A percentile compares a stretch with the other conserved stretches of the same genome.
phyloP scores from a whole-genome alignment of 2,329 filamentous ascomycete genomes.

The Fusarium longipes region DNA sequence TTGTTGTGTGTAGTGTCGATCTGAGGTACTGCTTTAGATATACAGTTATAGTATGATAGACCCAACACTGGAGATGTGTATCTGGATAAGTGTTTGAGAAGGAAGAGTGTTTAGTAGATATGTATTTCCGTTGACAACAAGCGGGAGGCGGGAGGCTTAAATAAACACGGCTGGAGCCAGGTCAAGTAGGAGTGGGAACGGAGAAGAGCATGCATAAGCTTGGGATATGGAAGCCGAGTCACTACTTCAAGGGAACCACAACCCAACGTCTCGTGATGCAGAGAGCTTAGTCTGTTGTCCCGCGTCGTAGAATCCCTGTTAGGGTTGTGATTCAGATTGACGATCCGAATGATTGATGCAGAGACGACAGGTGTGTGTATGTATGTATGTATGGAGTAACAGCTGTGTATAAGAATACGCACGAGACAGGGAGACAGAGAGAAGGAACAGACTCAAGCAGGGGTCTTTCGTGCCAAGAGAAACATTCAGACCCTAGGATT shows the following conservation, averaged over 20 bases:
- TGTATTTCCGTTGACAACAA: not conserved
- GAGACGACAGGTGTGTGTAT: not conserved
- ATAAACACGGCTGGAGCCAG: slow-evolving; percentile 7
- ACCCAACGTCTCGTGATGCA: slow-evolving; percentile 28
- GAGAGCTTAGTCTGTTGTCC: slow-evolving; percentile 26
- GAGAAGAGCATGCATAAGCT: not conserved
- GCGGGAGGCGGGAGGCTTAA: slow-evolving; percentile 19
- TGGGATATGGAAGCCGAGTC: not conserved
- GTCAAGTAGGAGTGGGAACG: not conserved
- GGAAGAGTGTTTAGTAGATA: not conserved
- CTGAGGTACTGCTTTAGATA: not conserved
- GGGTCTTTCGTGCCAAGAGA: slow-evolving; percentile 11
- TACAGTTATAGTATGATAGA: not conserved
- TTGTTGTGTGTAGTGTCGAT: not conserved
- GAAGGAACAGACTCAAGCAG: slow-evolving; percentile 14
- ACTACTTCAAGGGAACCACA: slow-evolving; percentile 24
- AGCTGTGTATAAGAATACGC: not conserved
- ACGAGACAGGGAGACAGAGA: not conserved
- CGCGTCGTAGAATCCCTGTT: slow-evolving; percentile 22
- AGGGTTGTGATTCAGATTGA: slow-evolving; percentile 26
- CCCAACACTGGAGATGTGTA: slow-evolving; percentile 1
- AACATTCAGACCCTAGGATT: slow-evolving; percentile 7
- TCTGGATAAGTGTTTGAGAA: slow-evolving; percentile 4
- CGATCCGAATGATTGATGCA: slow-evolving; percentile 12
- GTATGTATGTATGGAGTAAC: slow-evolving; percentile 6